A percentile compares a stretch with the other conserved stretches of the same genome.
phyloP scores from a whole-genome alignment of 2,329 filamentous ascomycete species.

The Penicillium sp. region DNA sequence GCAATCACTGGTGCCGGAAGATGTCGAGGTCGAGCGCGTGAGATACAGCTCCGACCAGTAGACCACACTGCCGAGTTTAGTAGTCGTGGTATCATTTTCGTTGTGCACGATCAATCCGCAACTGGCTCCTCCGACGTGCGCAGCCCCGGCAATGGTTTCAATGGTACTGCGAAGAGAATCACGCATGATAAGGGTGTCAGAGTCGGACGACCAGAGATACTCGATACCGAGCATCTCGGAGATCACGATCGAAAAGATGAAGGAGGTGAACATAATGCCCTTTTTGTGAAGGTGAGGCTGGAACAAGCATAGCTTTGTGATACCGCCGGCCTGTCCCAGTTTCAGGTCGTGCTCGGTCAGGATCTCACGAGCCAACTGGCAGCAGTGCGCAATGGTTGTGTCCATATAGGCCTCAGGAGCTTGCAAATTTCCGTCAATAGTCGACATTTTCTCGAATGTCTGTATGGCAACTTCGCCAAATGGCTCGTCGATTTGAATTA shows the following conservation, averaged over 20 bases:
- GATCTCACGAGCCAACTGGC: constrained; percentile 21
- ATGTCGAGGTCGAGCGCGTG: constrained; percentile 30
- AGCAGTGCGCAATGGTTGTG: constrained; percentile 23
- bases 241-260: constrained; percentile 35
- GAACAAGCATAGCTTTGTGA: constrained; percentile 30
- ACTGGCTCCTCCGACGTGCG: constrained; percentile 33
- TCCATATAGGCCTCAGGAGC: constrained; percentile 14
- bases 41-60: constrained; percentile 39
- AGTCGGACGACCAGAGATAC: constrained; percentile 40
- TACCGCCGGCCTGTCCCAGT: constrained; percentile 10
- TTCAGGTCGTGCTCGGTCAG: constrained; percentile 18
- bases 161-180: constrained; percentile 30
- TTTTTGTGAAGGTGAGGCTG: constrained; percentile 43
- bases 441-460: constrained; percentile 9
- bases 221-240: constrained; percentile 33
- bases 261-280: constrained; percentile 40
- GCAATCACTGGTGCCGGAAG: constrained; percentile 34
- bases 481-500: constrained; percentile 27
- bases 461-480: constrained; percentile 26
- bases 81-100: constrained; percentile 28
- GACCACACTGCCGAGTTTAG: constrained; percentile 32
- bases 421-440: constrained; percentile 11
- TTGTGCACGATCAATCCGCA: constrained; percentile 37
- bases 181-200: constrained; percentile 35
- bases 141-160: constrained; percentile 32